These are phyloP conservation scores for Eimeria falciformis DNA, from an alignment of 169 alveolate genomes.

Conservation along the genomic window DNA sequence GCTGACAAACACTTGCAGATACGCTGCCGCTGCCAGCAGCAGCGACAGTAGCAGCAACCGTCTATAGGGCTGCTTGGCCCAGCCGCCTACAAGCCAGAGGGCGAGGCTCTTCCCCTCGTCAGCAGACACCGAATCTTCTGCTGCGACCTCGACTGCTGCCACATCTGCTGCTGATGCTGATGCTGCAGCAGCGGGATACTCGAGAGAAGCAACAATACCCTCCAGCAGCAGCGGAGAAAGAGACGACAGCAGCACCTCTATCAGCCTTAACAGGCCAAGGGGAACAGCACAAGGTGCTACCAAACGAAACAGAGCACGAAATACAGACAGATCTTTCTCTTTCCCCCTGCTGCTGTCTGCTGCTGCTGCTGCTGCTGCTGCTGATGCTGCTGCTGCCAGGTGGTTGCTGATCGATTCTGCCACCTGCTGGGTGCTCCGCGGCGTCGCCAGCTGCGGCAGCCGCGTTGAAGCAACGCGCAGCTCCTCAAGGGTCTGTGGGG, in stretches of 20 bases:
- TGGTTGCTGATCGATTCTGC: slow-evolving; percentile 18
- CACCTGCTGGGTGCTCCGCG: slow-evolving; percentile 31
- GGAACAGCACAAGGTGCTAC: slow-evolving; percentile 18
- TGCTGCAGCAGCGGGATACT: neutral
- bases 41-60: slow-evolving; percentile 41
- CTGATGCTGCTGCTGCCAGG: neutral
- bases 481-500: slow-evolving; percentile 29
- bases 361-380: slow-evolving; percentile 36
- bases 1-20: slow-evolving; percentile 10
- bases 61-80: neutral
- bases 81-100: neutral
- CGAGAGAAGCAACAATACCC: slow-evolving; percentile 43
- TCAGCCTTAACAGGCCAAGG: slow-evolving; percentile 35
- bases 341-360: neutral
- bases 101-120: neutral
- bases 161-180: slow-evolving; percentile 36
- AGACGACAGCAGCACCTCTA: slow-evolving; percentile 55
- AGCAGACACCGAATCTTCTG: neutral
- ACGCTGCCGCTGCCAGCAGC: neutral
- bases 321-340: neutral
- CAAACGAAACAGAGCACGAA: neutral
- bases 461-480: neutral
- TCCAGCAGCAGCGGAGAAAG: slow-evolving; percentile 38
- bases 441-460: slow-evolving; percentile 29
- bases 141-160: neutral